These are phyloP conservation scores for Fragaria iinumae DNA, from an alignment of 306 rosid genomes.

Conservation along the genomic window DNA sequence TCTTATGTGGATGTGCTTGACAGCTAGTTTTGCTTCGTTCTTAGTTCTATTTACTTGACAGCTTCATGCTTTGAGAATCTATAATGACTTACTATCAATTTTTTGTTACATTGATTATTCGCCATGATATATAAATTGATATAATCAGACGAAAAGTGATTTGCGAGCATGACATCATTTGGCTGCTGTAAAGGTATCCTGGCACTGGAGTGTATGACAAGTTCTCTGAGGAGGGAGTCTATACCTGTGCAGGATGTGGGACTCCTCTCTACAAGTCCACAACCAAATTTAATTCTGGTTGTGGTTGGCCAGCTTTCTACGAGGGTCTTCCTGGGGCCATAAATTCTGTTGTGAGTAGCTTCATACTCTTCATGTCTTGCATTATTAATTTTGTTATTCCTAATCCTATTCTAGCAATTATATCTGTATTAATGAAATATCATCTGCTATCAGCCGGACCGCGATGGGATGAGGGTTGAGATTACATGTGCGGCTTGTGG, in stretches of 20 bases:
- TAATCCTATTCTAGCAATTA: neutral
- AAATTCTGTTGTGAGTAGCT: conserved; percentile 50
- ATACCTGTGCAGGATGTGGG: conserved; percentile 62
- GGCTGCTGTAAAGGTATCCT: conserved; percentile 50
- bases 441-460: conserved; percentile 54
- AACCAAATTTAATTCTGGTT: conserved; percentile 70
- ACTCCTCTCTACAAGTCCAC: conserved; percentile 56
- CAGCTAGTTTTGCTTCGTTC: no score
- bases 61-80: neutral
- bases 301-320: conserved; percentile 83
- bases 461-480: conserved; percentile 75
- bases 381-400: conserved; percentile 1
- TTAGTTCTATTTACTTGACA: neutral
- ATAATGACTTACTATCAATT: neutral
- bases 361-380: neutral
- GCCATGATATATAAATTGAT: neutral
- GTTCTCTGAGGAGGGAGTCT: conserved; percentile 67
- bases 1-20: no score
- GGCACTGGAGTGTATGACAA: conserved; percentile 75
- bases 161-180: conserved; percentile 6
- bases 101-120: conserved; percentile 1
- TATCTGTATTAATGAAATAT: neutral
- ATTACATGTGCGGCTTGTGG: conserved; percentile 92
- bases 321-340: conserved; percentile 86
- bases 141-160: neutral